Evolutionary conservation across 768 basidiomycete species (phyloP).

Genomic region (Suillus hirtellus): DNA sequence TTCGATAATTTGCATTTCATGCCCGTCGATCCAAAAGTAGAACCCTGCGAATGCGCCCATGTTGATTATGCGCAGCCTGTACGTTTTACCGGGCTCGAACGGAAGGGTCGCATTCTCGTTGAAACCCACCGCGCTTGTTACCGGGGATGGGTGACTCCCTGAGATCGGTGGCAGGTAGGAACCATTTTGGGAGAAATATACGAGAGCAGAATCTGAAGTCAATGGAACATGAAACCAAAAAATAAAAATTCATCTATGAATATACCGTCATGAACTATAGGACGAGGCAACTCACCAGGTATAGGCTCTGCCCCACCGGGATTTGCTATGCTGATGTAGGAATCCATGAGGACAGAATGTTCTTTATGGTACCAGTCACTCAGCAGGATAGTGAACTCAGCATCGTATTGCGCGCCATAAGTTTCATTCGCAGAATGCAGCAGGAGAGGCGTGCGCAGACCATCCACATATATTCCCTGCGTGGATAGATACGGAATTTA

Average conservation of each 20-base stretch:
- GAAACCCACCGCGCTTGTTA: slow-evolving; percentile 68
- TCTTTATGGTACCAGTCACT: slow-evolving; percentile 93
- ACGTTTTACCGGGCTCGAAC: slow-evolving; percentile 84
- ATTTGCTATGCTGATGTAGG: slow-evolving; percentile 72
- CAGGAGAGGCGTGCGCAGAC: slow-evolving; percentile 83
- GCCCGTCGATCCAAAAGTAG: slow-evolving; percentile 89
- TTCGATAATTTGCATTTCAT: slow-evolving; percentile 83
- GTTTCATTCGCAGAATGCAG: slow-evolving; percentile 68
- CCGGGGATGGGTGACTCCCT: slow-evolving; percentile 46
- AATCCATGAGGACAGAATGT: slow-evolving; percentile 58
- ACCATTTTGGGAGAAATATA: slow-evolving; percentile 81
- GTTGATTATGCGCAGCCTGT: slow-evolving; percentile 87
- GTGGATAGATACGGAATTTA: slow-evolving; percentile 7
- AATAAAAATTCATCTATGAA: not conserved
- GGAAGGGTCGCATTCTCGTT: slow-evolving; percentile 85
- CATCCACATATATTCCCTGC: slow-evolving; percentile 90
- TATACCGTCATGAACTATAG: not conserved
- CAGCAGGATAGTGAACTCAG: slow-evolving; percentile 84
- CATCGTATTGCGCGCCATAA: slow-evolving; percentile 67
- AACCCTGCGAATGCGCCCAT: slow-evolving; percentile 72
- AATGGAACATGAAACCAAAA: not conserved
- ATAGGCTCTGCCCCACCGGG: slow-evolving; percentile 88
- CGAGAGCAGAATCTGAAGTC: slow-evolving; percentile 65
- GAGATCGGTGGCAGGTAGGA: slow-evolving; percentile 64
- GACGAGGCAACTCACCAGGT: slow-evolving; percentile 53